Evolutionary conservation across 306 rosid genomes (phyloP), one percentile per base, ranked within the genome.

Genomic region (Pterocarpus macrocarpus): DNA sequence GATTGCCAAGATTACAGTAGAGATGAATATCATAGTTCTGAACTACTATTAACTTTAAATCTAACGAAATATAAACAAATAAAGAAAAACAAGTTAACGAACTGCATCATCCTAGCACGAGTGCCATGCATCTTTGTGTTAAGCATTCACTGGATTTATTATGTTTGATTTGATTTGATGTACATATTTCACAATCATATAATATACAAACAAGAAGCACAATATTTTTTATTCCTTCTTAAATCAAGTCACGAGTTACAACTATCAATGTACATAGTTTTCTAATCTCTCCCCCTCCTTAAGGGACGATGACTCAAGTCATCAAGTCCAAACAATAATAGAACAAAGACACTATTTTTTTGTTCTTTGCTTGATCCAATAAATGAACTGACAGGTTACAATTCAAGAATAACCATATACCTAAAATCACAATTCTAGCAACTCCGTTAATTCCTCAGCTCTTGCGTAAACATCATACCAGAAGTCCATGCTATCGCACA

Each of bases 391-490:
- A 49, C 13, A 39, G 35, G 15, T 44, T 52, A 67, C 49, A 64
- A 28, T 58, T 8, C 71, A 17, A 16, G 2, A 67, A 8, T 33
- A 41, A 66, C 36, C 39, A 55, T 7, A 30, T 43, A 73, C 3
- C 5, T 45, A 67, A 55, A 28, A 49, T 85, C 78, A 85, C 67
- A 85, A 58, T 33, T 74, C 84, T 13, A 85, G 66, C 3, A 85
- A 71, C 66, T 86, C 83, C 0, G 84, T 50, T 62, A 83, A 61
- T 9, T 83, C 92, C n/a, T 75, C 88, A 7, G 86, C 76, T 71
- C 73, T 69, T 3, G 76, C 64, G 83, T 85, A 85, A 59, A 81
- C 33, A 64, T 89, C 71, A 41, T 49, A 80, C 96, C 96, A 91
- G 55, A 87, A 91, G 22, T 93, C 87, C 81, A 83, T 39, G 69